These are phyloP conservation scores for Sclerotinia minor DNA, from an alignment of 2,329 filamentous ascomycete species.

Conservation along the genomic window DNA sequence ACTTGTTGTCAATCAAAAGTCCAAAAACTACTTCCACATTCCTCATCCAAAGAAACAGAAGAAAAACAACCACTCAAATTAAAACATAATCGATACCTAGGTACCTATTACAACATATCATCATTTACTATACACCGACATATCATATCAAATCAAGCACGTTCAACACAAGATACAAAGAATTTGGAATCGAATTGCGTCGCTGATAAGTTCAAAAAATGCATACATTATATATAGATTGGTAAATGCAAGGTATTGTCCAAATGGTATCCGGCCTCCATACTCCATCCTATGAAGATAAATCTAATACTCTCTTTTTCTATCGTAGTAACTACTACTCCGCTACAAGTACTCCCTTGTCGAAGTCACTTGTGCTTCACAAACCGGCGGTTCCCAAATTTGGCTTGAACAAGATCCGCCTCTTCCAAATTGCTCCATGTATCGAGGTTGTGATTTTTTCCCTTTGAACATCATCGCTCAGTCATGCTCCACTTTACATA, in stretches of 20 bases:
- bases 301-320: slow-evolving; percentile 10
- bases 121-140: neutral
- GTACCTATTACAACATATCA: too few relatives aligned
- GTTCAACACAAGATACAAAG: neutral
- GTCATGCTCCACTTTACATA: slow-evolving; percentile 19
- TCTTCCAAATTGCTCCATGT: slow-evolving; percentile 34
- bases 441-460: slow-evolving; percentile 29
- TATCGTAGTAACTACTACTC: slow-evolving; percentile 13
- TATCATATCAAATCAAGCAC: neutral
- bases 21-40: neutral
- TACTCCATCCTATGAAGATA: slow-evolving; percentile 16
- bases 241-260: slow-evolving; percentile 9
- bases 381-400: neutral
- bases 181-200: neutral
- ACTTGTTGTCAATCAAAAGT: neutral
- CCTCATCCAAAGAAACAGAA: neutral
- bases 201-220: slow-evolving; percentile 1
- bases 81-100: neutral
- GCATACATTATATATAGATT: slow-evolving; percentile 12
- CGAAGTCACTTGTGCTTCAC: slow-evolving; percentile 20
- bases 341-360: neutral
- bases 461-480: neutral
- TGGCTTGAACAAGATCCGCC: neutral
- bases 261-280: slow-evolving; percentile 17
- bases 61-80: neutral